Evolutionary conservation across 2,329 filamentous ascomycete genomes (phyloP).

Genomic region (Pezicula radicicola): DNA sequence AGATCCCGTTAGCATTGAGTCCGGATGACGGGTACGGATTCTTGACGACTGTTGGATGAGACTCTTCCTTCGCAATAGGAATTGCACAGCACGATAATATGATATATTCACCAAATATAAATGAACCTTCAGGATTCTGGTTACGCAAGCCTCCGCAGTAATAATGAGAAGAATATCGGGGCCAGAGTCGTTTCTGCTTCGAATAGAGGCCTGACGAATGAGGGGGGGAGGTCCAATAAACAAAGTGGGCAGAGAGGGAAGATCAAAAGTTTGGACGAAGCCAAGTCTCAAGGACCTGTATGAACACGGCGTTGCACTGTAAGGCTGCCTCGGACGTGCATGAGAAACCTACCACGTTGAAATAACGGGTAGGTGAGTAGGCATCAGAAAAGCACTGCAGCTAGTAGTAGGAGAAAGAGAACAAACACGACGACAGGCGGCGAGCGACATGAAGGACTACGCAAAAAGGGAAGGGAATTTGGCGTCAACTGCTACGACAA

Average conservation of each 20-base stretch:
- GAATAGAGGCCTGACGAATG: not conserved
- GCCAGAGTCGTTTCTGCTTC: not conserved
- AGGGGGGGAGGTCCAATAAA: not conserved
- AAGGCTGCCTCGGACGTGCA: slow-evolving; percentile 25
- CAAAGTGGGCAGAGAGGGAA: slow-evolving; percentile 1
- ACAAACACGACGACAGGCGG: slow-evolving; percentile 23
- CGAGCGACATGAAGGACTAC: slow-evolving; percentile 23
- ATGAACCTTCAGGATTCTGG: not conserved
- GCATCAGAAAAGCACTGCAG: no score
- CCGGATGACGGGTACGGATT: not conserved
- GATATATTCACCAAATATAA: no score
- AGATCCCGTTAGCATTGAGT: no score
- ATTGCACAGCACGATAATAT: not conserved
- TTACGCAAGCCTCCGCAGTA: not conserved
- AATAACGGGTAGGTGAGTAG: slow-evolving; percentile 21
- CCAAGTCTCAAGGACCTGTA: slow-evolving; percentile 8
- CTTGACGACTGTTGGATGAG: not conserved
- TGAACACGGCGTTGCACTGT: slow-evolving; percentile 14
- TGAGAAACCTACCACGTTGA: slow-evolving; percentile 23
- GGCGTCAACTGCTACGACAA: not conserved
- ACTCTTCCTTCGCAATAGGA: not conserved
- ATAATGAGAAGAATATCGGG: not conserved
- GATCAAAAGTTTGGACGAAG: slow-evolving; percentile 21
- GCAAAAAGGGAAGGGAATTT: slow-evolving; percentile 11
- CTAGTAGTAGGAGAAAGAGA: not conserved